Conservation (phyloP, 2,329 filamentous ascomycete species). For the Colletotrichum siamense region DNA sequence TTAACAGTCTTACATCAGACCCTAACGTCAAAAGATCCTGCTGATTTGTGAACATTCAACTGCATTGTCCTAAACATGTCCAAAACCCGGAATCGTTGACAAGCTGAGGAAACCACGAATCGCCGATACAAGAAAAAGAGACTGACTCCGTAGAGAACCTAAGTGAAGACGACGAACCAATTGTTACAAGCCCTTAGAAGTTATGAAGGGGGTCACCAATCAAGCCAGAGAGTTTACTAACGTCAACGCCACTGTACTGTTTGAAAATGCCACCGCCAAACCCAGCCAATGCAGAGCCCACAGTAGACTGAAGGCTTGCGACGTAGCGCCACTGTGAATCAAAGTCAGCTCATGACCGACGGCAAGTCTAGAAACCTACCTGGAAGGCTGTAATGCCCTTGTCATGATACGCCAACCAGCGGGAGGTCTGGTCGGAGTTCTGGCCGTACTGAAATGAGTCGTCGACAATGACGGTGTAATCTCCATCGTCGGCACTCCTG, state of each 20-base stretch:
- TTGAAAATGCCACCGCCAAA: background rate
- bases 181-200: too few relatives aligned
- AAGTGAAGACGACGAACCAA: too few relatives aligned
- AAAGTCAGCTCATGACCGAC: background rate
- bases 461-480: background rate
- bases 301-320: background rate
- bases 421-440: background rate
- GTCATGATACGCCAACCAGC: background rate
- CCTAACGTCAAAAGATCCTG: too few relatives aligned
- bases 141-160: rapidly evolving
- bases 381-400: background rate
- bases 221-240: background rate
- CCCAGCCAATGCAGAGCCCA: background rate
- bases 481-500: background rate
- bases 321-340: background rate
- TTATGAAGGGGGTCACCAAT: background rate
- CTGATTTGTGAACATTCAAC: too few relatives aligned
- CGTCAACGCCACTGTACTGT: background rate
- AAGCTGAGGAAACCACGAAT: too few relatives aligned
- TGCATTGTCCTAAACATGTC: too few relatives aligned
- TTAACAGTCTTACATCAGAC: too few relatives aligned
- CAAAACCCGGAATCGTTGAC: too few relatives aligned
- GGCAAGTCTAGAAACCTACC: background rate
- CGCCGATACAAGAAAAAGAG: too few relatives aligned
- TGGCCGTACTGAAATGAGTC: background rate